Evolutionary conservation across 2,329 filamentous ascomycete genomes (phyloP), one percentile per base, ranked within the genome.

Genomic region (Ophiostoma montium): DNA sequence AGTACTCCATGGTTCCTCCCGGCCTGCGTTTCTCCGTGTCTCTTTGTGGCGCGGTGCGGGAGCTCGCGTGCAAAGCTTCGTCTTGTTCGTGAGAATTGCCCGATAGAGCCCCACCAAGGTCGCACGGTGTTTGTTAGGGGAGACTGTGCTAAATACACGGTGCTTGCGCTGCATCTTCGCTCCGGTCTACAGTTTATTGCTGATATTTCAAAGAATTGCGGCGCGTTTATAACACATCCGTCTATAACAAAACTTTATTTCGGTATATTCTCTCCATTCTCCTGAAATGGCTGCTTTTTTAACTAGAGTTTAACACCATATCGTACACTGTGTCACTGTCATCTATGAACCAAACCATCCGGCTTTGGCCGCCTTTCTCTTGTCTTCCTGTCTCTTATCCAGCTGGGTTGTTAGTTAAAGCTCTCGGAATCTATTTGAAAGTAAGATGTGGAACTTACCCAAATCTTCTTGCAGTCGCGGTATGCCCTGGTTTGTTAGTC

Each of bases 381-480:
- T 31, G 30, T 32, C 27, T 33, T 33, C 42, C 27, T 47, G 60
- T 35, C 61, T 55, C 52, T 59, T 60, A 8, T 62, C 58, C 5
- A 60, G 56, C 62, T 63, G 30, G n/a, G 5, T 31, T 42, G 39
- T 42, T 18, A 35, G 30, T 38, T 2, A 13, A 4, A 21, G 35
- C 5, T 4, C 13, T 32, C 11, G 6, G 13, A n/a, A 12, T 15
- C 9, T 7, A 15, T n/a, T 6, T 35, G 13, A 21, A 3, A 13
- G 8, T 27, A 27, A 5, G 23, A 27, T 27, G 23, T 27, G 8
- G 23, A 27, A 58, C 70, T 54, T 73, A 95, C 88, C 89, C 89
- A 95, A 70, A 82, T 76, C 68, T 94, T 89, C 65, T 95, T 95
- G 67, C 90, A 96, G 54, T 94, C 87, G 52, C 88, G 79, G 65